Evolutionary conservation across 202 grass and related monocot species (phyloP).

Genomic region (Panicum virgatum): DNA sequence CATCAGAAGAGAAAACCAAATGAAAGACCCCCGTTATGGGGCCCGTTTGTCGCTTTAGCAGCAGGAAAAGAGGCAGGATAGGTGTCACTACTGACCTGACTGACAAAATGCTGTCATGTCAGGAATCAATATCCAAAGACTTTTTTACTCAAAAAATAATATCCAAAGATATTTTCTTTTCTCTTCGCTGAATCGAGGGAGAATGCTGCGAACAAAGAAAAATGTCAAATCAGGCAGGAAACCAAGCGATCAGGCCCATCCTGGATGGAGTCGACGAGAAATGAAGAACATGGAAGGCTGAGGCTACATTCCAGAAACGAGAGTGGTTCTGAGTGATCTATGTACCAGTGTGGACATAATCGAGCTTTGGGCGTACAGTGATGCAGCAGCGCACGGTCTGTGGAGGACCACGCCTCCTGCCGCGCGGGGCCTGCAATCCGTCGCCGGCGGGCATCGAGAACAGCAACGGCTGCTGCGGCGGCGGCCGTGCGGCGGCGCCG

Average conservation of each 20-base stretch:
- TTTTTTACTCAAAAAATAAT: no score
- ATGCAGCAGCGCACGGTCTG: neutral
- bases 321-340: neutral
- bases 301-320: neutral
- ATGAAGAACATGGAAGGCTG: neutral
- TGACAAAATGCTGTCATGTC: neutral
- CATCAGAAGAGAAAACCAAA: neutral
- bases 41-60: neutral
- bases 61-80: neutral
- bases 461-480: neutral
- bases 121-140: neutral
- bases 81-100: neutral
- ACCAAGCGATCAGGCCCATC: neutral
- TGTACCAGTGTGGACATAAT: neutral
- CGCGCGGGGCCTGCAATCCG: neutral
- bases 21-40: neutral
- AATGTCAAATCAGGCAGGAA: neutral
- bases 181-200: neutral
- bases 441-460: neutral
- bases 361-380: neutral
- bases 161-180: neutral
- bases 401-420: neutral
- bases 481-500: neutral
- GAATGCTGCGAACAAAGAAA: neutral
- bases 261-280: neutral